Evolutionary conservation across 352 stramenopile genomes (phyloP).

Genomic region (Globisporangium spinosum): DNA sequence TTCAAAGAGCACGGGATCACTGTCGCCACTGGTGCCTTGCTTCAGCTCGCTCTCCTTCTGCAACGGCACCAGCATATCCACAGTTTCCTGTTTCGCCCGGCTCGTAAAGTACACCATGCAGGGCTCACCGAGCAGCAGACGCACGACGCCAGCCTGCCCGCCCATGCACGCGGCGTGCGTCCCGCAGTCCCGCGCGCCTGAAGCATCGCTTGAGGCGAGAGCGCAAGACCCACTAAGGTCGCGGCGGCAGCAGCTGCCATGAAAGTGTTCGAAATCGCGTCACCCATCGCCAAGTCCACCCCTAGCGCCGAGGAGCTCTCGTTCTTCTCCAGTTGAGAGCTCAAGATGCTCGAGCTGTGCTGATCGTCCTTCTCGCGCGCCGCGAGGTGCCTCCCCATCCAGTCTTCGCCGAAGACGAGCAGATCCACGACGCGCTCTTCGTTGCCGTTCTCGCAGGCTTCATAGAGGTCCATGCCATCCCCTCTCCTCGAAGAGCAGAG

Average conservation of each 20-base stretch:
- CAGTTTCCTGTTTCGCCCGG: constrained; percentile 36
- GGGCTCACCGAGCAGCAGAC: constrained; percentile 56
- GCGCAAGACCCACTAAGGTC: constrained; percentile 5
- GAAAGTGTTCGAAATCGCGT: constrained; percentile 7
- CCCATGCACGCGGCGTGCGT: constrained; percentile 67
- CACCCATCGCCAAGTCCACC: neutral
- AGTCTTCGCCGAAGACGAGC: constrained; percentile 41
- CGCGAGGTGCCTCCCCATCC: constrained; percentile 8
- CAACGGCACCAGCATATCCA: constrained; percentile 40
- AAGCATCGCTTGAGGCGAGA: constrained; percentile 24
- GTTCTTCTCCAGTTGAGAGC: constrained; percentile 9
- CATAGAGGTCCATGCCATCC: constrained; percentile 64
- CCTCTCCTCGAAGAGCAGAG: neutral
- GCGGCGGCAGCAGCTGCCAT: neutral
- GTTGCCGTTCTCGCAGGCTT: constrained; percentile 81
- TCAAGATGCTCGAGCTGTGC: neutral
- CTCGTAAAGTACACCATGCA: constrained; percentile 69
- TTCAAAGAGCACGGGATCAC: constrained; percentile 25
- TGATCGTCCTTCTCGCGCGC: neutral
- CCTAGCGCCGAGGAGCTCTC: constrained; percentile 1
- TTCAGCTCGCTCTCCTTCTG: constrained; percentile 18
- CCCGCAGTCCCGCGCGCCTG: constrained; percentile 43
- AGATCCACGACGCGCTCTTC: constrained; percentile 80
- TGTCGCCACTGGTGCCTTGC: neutral
- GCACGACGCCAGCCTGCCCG: constrained; percentile 57